Evolutionary conservation across 2,329 filamentous ascomycete species (phyloP).

Genomic region (Dichotomopilus funicola): DNA sequence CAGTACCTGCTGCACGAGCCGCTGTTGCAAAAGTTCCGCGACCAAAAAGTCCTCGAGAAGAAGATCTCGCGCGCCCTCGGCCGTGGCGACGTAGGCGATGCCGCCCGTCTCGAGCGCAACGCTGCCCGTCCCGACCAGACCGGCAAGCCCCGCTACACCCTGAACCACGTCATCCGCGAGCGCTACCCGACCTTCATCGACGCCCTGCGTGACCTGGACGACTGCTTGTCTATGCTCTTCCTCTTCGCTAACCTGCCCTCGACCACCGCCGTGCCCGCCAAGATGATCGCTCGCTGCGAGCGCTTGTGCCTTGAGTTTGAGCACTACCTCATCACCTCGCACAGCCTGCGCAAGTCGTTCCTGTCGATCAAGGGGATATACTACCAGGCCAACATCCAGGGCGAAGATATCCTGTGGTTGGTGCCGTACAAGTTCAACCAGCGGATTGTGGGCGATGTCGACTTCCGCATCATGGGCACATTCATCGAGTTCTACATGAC

Average conservation of each 20-base stretch:
- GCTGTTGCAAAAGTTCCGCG: constrained; percentile 86
- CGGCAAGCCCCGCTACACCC: constrained; percentile 78
- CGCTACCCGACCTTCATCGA: constrained; percentile 96
- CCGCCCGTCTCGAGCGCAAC: constrained; percentile 78
- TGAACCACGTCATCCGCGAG: constrained; percentile 97
- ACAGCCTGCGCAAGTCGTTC: constrained; percentile 92
- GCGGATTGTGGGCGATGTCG: constrained; percentile 84
- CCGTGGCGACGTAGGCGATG: constrained; percentile 83
- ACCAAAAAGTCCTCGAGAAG: constrained; percentile 94
- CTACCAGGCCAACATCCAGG: constrained; percentile 95
- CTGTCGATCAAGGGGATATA: constrained; percentile 99
- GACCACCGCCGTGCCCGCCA: constrained; percentile 79
- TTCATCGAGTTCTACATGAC: constrained; percentile 99
- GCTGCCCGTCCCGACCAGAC: constrained; percentile 85
- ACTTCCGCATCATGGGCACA: constrained; percentile 98
- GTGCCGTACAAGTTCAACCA: constrained; percentile 98
- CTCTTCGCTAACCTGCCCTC: constrained; percentile 95
- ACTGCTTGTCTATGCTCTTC: constrained; percentile 94
- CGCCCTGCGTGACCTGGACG: constrained; percentile 87
- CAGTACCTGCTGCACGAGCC: constrained; percentile 98
- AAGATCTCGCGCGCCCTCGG: constrained; percentile 93
- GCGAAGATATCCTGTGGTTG: constrained; percentile 94
- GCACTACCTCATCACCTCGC: constrained; percentile 90
- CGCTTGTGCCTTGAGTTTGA: constrained; percentile 91
- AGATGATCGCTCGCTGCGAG: constrained; percentile 94